Percentiles rank a stretch among this genome's conserved stretches.
These are phyloP conservation scores for Suhomyces chickasaworum DNA, from an alignment of 1,139 yeast species.

Conservation along the genomic window DNA sequence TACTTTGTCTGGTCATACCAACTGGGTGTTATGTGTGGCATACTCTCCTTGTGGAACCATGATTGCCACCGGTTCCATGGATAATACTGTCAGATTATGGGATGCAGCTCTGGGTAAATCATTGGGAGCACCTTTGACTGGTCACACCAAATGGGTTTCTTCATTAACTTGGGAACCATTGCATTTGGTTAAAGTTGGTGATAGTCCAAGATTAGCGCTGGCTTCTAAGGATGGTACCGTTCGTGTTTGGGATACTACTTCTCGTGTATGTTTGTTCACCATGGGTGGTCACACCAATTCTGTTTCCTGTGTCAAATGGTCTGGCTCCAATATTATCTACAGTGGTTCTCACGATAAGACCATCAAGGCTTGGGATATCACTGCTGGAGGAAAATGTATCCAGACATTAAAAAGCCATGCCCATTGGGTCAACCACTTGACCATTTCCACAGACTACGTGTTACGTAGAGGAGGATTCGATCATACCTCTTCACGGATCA, in stretches of 20 bases:
- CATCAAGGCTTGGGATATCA: conserved; percentile 84
- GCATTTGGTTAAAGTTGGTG: conserved; percentile 69
- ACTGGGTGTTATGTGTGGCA: conserved; percentile 93
- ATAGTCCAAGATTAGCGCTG: conserved; percentile 73
- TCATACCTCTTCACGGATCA: conserved; percentile 37
- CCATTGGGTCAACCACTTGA: conserved; percentile 96
- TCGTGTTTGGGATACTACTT: conserved; percentile 86
- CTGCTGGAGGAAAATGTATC: conserved; percentile 74
- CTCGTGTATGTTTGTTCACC: conserved; percentile 66
- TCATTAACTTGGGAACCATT: conserved; percentile 93
- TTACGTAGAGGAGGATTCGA: conserved; percentile 82
- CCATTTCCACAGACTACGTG: conserved; percentile 87
- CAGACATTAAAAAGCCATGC: conserved; percentile 87
- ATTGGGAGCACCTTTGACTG: conserved; percentile 70
- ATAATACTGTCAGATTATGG: conserved; percentile 81
- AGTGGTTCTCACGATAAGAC: conserved; percentile 96
- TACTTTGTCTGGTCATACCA: conserved; percentile 80
- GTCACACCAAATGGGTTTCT: conserved; percentile 90
- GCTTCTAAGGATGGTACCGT: conserved; percentile 92
- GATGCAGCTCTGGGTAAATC: conserved; percentile 74
- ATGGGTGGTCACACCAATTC: conserved; percentile 88
- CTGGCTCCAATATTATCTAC: conserved; percentile 83
- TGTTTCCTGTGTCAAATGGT: conserved; percentile 96
- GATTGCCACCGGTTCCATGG: conserved; percentile 97
- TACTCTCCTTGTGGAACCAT: conserved; percentile 92